These are phyloP conservation scores for Thermoascus crustaceus DNA, from an alignment of 2,329 filamentous ascomycete species.

Conservation along the genomic window DNA sequence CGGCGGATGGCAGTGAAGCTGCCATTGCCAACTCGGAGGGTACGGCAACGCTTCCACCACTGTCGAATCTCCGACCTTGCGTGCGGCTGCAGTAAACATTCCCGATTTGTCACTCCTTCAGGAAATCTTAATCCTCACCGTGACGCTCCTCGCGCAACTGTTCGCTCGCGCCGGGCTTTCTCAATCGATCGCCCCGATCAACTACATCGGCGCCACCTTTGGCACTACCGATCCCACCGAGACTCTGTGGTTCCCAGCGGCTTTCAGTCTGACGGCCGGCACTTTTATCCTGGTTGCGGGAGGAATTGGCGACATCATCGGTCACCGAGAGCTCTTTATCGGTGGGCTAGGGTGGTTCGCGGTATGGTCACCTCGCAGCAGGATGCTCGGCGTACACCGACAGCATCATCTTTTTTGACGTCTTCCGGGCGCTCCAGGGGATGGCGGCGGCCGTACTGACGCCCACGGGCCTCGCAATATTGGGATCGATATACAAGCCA, in stretches of 20 bases:
- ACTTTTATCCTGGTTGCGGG: slow-evolving; percentile 40
- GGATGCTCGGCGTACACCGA: slow-evolving; percentile 31
- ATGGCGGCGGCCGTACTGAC: slow-evolving; percentile 51
- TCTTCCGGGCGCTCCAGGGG: slow-evolving; percentile 34
- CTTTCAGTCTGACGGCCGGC: slow-evolving; percentile 36
- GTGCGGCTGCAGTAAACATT: too few species aligned
- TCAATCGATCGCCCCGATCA: slow-evolving; percentile 39
- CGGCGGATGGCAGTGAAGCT: too few species aligned
- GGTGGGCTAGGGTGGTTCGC: slow-evolving; percentile 34
- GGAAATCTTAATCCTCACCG: too few species aligned
- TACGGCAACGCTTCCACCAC: too few species aligned
- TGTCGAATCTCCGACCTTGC: too few species aligned
- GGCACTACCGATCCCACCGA: slow-evolving; percentile 21
- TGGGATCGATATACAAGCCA: slow-evolving; percentile 47
- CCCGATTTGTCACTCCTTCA: too few species aligned
- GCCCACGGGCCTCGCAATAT: slow-evolving; percentile 54
- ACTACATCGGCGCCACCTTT: slow-evolving; percentile 39
- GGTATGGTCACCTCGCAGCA: slow-evolving; percentile 33
- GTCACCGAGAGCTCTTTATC: slow-evolving; percentile 35
- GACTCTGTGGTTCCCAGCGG: slow-evolving; percentile 33
- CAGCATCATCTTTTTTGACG: slow-evolving; percentile 26
- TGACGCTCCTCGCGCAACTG: background rate
- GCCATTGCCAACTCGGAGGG: too few species aligned
- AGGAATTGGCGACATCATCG: slow-evolving; percentile 37
- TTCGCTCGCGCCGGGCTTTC: slow-evolving; percentile 34